Base-by-base conservation (phyloP, 1,139 yeast genomes). In the Blastobotrys aristatus region DNA sequence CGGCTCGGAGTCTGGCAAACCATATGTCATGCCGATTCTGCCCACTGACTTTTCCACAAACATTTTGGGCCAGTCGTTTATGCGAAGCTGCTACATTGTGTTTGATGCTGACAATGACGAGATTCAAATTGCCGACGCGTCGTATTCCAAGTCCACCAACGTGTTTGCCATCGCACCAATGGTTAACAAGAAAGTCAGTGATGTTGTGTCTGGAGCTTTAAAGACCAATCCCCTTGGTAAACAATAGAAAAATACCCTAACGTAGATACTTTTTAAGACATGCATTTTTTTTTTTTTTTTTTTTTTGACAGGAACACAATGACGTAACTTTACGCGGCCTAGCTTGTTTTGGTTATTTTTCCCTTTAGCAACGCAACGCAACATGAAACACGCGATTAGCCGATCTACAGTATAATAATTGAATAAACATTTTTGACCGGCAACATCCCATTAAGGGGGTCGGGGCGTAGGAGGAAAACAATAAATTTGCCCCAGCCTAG, bases 11-110 rank as follows among this genome's bases (percentile, higher is more conserved):
- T 48, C 50, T 51, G 44, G 47, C 7, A 37, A 45, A 40, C 47
- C 48, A 11, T 55, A 53, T 38, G 49, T 52, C 21, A 40, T 57
- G 31, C 44, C 58, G 85, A 38, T 87, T 27, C 39, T 51, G 43
- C 59, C 67, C 14, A 56, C 56, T 37, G 40, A 40, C 10, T 77
- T 44, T 60, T 52, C 57, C 36, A 57, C 62, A 50, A 52, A 53
- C 41, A 69, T 78, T 13, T 62, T 87, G 13, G 96, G 96, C 38
- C 95, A 86, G 64, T 76, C 82, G 32, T 80, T 87, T 66, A 68
- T 89, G 57, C 74, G 87, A 52, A 72, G 77, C 46, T 89, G 86
- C 7, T 88, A 88, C 62, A 77, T 82, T 47, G 95, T 87, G 37
- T 87, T 77, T 58, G 89, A 88, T 63, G 68, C 84, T 50, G 90